Percentiles rank a stretch among this genome's conserved stretches.
These are phyloP conservation scores for Exophiala spinifera DNA, from an alignment of 2,329 filamentous ascomycete genomes.

Conservation along the genomic window DNA sequence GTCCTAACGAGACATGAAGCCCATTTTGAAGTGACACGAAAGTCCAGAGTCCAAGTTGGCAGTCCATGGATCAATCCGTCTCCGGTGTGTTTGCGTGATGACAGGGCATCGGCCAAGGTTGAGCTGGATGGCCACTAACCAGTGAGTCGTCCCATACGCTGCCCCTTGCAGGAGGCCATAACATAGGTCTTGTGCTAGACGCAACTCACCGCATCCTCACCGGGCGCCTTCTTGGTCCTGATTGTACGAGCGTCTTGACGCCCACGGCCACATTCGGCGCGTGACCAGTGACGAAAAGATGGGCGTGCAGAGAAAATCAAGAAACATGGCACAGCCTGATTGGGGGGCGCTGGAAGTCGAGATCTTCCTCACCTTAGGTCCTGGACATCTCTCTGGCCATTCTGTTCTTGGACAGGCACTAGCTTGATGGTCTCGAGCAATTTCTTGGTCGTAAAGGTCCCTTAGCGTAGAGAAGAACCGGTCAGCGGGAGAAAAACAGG, in stretches of 20 bases:
- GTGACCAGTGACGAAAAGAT: neutral
- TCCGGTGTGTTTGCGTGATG: neutral
- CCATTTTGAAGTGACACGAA: neutral
- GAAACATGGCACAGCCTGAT: neutral
- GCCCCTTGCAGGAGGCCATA: neutral
- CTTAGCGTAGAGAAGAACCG: no score
- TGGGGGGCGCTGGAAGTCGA: neutral
- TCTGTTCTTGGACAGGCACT: no score
- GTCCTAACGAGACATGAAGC: neutral
- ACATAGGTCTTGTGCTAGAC: neutral
- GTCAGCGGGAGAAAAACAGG: no score
- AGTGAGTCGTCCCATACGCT: no score
- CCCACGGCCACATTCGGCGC: neutral
- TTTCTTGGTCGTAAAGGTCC: no score
- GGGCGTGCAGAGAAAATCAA: neutral
- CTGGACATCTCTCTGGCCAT: no score
- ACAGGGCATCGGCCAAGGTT: neutral
- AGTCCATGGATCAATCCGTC: neutral
- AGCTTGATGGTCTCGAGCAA: no score
- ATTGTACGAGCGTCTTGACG: no score
- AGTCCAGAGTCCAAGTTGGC: neutral
- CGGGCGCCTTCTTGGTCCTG: neutral
- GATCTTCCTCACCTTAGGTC: no score
- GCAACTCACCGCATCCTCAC: neutral
- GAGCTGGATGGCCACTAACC: no score